Evolutionary conservation across 169 alveolate species (phyloP).

Genomic region (Cryptosporidium meleagridis): DNA sequence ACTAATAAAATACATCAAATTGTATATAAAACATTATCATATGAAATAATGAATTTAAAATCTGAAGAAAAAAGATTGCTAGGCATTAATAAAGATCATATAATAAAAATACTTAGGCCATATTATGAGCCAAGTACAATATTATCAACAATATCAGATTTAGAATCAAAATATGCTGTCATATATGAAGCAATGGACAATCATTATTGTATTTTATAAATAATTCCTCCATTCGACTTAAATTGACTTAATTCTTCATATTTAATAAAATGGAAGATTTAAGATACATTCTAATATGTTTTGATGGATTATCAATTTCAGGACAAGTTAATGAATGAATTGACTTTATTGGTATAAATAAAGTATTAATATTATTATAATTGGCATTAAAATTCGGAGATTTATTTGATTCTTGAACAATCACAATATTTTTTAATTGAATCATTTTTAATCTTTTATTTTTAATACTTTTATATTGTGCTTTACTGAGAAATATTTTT

Average conservation of each 20-base stretch:
- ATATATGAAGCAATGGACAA: slow-evolving; percentile 52
- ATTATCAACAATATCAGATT: slow-evolving; percentile 43
- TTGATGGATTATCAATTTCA: slow-evolving; percentile 54
- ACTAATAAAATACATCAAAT: slow-evolving; percentile 14
- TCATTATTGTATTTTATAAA: slow-evolving; percentile 56
- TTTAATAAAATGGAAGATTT: slow-evolving; percentile 21
- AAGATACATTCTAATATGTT: slow-evolving; percentile 7
- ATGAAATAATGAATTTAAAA: slow-evolving; percentile 9
- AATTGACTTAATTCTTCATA: neutral
- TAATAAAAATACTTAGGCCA: slow-evolving; percentile 14
- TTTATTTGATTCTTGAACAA: neutral
- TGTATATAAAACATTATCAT: slow-evolving; percentile 47
- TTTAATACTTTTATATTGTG: slow-evolving; percentile 11
- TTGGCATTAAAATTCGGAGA: neutral
- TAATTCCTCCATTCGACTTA: neutral
- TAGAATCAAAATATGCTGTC: slow-evolving; percentile 70
- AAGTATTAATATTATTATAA: neutral
- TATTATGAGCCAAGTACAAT: slow-evolving; percentile 35
- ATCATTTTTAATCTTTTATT: slow-evolving; percentile 50
- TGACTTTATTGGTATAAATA: slow-evolving; percentile 58
- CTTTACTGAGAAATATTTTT: slow-evolving; percentile 12
- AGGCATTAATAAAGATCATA: slow-evolving; percentile 32
- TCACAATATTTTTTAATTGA: slow-evolving; percentile 1
- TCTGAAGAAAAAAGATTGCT: slow-evolving; percentile 16
- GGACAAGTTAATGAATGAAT: slow-evolving; percentile 63